Evolutionary conservation across 768 basidiomycete species (phyloP).

Genomic region (Kwoniella sp.): DNA sequence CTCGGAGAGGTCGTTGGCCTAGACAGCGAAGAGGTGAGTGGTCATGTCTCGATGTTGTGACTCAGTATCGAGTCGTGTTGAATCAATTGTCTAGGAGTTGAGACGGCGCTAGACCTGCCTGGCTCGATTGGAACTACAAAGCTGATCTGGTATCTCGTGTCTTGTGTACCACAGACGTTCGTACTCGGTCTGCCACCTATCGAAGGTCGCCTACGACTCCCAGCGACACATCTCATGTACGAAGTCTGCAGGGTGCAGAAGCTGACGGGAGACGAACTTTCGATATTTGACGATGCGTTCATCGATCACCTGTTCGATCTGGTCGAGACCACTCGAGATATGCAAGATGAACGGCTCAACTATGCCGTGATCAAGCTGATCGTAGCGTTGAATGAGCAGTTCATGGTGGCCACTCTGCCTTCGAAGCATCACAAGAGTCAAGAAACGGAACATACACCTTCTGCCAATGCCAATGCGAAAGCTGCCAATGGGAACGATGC

Average conservation of each 20-base stretch:
- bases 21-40: constrained; percentile 68
- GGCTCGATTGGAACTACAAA: background rate
- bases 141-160: no score
- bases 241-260: constrained; percentile 93
- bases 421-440: constrained; percentile 17
- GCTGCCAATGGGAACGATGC: background rate
- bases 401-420: constrained; percentile 82
- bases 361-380: constrained; percentile 94
- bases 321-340: constrained; percentile 84
- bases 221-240: constrained; percentile 77
- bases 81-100: constrained; percentile 1
- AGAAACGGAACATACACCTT: background rate
- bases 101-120: background rate
- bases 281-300: constrained; percentile 82
- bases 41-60: constrained; percentile 16
- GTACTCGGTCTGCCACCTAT: constrained; percentile 62
- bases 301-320: constrained; percentile 88
- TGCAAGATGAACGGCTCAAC: constrained; percentile 89
- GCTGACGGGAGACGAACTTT: constrained; percentile 72
- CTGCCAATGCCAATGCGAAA: background rate
- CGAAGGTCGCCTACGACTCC: constrained; percentile 75
- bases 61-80: no score
- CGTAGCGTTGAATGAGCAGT: constrained; percentile 93
- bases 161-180: no score
- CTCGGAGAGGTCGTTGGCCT: constrained; percentile 66